These are phyloP conservation scores for Trametes cingulata DNA, from an alignment of 768 basidiomycete species.

Conservation along the genomic window DNA sequence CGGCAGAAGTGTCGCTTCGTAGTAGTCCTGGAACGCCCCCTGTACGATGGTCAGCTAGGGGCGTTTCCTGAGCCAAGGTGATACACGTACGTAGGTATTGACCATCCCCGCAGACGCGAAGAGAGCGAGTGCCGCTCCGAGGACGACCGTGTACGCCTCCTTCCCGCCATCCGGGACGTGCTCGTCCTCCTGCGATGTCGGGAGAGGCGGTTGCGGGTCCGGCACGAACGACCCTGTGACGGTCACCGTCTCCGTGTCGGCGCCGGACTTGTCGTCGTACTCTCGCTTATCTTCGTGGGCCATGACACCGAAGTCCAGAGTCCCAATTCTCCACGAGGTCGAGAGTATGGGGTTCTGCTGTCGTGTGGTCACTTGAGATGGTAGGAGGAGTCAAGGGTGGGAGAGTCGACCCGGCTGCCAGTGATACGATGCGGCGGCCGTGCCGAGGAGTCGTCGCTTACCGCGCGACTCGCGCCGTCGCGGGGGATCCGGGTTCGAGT, in stretches of 20 bases:
- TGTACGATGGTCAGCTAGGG: not conserved
- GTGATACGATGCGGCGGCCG: no score
- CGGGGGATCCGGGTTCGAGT: no score
- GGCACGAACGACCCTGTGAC: not conserved
- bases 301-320: not conserved
- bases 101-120: constrained; percentile 26
- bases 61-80: not conserved
- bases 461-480: no score
- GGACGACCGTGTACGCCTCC: constrained; percentile 28
- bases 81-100: constrained; percentile 22
- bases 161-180: constrained; percentile 29
- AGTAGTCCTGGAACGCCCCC: constrained; percentile 34
- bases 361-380: no score
- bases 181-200: not conserved
- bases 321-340: no score
- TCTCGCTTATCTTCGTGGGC: not conserved
- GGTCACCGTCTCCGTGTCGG: not conserved
- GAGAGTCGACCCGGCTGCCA: no score
- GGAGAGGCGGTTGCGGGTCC: not conserved
- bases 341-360: no score
- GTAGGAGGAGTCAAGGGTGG: no score
- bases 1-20: constrained; percentile 26
- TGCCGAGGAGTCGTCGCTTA: no score
- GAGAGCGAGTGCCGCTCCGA: constrained; percentile 23
- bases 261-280: not conserved